Evolutionary conservation across 2,329 filamentous ascomycete species (phyloP).

Genomic region (Hypoxylon sp.): DNA sequence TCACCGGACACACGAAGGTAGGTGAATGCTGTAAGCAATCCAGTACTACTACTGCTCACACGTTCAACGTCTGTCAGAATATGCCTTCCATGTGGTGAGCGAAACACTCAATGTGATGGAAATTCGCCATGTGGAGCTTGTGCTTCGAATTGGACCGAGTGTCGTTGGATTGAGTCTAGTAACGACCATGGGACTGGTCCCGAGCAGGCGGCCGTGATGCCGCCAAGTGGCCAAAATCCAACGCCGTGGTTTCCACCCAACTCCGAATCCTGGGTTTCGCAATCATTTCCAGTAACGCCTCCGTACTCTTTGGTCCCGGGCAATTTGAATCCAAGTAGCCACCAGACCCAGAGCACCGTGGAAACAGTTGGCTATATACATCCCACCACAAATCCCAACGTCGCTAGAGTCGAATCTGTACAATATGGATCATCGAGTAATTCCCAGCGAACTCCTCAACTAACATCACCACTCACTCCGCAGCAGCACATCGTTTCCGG

Average conservation of each 20-base stretch:
- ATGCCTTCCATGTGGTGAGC: conserved; percentile 44
- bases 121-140: conserved; percentile 45
- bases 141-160: conserved; percentile 38
- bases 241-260: conserved; percentile 29
- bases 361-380: conserved; percentile 2
- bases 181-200: conserved; percentile 4
- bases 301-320: conserved; percentile 16
- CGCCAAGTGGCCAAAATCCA: conserved; percentile 6
- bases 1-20: conserved; percentile 18
- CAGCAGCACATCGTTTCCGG: conserved; percentile 8
- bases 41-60: conserved; percentile 13
- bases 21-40: background rate
- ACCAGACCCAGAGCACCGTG: conserved; percentile 6
- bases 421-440: conserved; percentile 8
- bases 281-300: conserved; percentile 19
- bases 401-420: conserved; percentile 4
- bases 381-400: conserved; percentile 1
- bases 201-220: conserved; percentile 15
- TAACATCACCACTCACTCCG: conserved; percentile 1
- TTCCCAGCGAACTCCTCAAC: conserved; percentile 3
- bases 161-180: conserved; percentile 32
- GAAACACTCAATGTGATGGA: conserved; percentile 47
- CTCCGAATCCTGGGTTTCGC: conserved; percentile 29
- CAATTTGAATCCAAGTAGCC: conserved; percentile 4
- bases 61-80: conserved; percentile 27